Evolutionary conservation across 805 yeast genomes (phyloP).

Genomic region (Lipomyces oligophaga): DNA sequence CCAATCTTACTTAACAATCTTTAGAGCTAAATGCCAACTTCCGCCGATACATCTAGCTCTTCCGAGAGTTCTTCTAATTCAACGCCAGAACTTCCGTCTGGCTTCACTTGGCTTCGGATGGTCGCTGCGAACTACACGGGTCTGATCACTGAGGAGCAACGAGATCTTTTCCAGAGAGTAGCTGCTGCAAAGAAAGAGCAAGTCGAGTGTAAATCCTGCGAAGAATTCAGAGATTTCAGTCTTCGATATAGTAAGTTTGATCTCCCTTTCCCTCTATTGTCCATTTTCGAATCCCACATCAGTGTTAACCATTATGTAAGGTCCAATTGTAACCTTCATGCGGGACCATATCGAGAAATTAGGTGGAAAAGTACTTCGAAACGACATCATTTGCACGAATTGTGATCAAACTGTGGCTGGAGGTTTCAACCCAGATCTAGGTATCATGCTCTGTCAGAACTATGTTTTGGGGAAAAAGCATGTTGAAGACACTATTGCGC

Average conservation of each 20-base stretch:
- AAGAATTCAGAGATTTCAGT: constrained; percentile 76
- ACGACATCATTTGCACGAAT: constrained; percentile 67
- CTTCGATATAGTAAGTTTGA: constrained; percentile 45
- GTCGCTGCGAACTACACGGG: constrained; percentile 20
- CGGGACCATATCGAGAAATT: constrained; percentile 71
- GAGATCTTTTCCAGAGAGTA: constrained; percentile 8
- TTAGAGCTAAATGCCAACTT: too few species aligned
- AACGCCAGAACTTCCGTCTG: constrained; percentile 16
- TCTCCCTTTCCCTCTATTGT: too few species aligned
- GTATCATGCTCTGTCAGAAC: constrained; percentile 84
- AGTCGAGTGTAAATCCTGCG: constrained; percentile 63
- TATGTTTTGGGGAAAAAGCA: constrained; percentile 70
- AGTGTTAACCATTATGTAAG: too few species aligned
- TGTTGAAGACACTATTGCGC: constrained; percentile 85
- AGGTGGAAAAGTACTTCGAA: constrained; percentile 48
- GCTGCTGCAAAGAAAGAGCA: constrained; percentile 4
- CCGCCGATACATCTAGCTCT: too few species aligned
- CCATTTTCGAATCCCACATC: too few species aligned
- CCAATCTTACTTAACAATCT: too few species aligned
- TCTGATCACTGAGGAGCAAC: constrained; percentile 14
- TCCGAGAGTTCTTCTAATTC: too few species aligned
- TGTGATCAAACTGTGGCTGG: constrained; percentile 86
- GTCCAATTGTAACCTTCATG: constrained; percentile 83
- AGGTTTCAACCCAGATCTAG: constrained; percentile 88
- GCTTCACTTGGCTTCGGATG: constrained; percentile 23